Evolutionary conservation across 805 yeast genomes (phyloP), one percentile per base, ranked within the genome.

Genomic region (Zygosaccharomyces rouxii): DNA sequence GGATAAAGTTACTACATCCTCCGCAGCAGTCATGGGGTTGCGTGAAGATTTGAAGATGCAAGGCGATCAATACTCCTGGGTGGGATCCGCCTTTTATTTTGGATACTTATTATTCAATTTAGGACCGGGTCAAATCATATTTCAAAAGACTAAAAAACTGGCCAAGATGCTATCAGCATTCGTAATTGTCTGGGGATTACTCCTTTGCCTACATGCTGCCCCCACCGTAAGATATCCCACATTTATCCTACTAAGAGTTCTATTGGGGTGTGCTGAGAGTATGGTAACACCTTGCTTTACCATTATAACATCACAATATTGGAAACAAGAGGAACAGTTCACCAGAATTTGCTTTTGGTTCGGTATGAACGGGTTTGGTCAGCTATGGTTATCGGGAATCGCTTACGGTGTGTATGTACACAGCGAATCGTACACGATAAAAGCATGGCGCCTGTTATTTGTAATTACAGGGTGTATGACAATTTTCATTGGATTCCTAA

Each of bases 391-490:
- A 14, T 73, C 75, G 25, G 71, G 74, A 9, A 75, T 83, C 49
- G 80, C 86, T 1, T 80, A 80, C 55, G 84, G 82, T 13, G 56
- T 77, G 44, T 66, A 71, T 50, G 51, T 51, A 9, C 69, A 75
- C 55, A 67, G 62, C 11, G 66, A 62, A n/a, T 44, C 59, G 7
- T 77, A 72, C 61, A 44, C 70, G 23, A 64, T 80, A 4, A 70
- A 64, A 2, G 71, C 83, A 3, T 86, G 90, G 90, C 80, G 77
- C 58, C 61, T 79, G 11, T 62, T 82, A 3, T 85, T 76, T 59
- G 66, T 85, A 42, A 70, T 83, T 26, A 74, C 78, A 37, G 95
- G 94, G 13, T 60, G 72, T 6, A 71, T 80, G 48, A 82, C 88
- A 2, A 63, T 81, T 5, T 57, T 75, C 9, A 57, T 79, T 13